Evolutionary conservation across 306 rosid species (phyloP).

Genomic region (Lablab purpureus): DNA sequence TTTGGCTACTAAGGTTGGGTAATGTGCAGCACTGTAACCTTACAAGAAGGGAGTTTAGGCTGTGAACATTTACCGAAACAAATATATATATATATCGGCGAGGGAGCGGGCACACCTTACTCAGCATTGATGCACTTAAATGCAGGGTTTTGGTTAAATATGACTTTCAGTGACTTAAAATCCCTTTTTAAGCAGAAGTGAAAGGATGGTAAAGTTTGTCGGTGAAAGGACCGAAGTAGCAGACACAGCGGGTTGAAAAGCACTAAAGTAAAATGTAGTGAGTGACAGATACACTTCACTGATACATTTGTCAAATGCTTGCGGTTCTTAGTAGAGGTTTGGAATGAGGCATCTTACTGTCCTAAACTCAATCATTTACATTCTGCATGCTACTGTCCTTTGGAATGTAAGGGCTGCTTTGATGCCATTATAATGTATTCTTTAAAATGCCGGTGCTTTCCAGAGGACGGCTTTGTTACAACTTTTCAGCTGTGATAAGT

Average conservation of each 20-base stretch:
- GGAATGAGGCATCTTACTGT: constrained; percentile 6
- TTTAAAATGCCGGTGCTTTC: background rate
- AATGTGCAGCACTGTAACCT: constrained; percentile 10
- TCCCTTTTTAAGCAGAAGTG: background rate
- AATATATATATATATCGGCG: background rate
- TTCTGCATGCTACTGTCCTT: constrained; percentile 8
- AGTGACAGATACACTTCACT: constrained; percentile 25
- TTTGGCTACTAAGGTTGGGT: constrained; percentile 71
- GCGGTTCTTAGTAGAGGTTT: constrained; percentile 16
- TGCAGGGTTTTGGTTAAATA: constrained; percentile 24
- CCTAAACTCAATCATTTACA: too few relatives aligned
- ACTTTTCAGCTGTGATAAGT: background rate
- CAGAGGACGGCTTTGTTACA: background rate
- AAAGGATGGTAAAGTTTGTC: constrained; percentile 13
- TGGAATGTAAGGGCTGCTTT: background rate
- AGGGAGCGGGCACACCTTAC: constrained; percentile 21
- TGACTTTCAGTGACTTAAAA: constrained; percentile 28
- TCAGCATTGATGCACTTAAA: constrained; percentile 14
- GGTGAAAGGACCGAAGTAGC: constrained; percentile 17
- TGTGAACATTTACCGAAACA: background rate
- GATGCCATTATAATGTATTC: background rate
- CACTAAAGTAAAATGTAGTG: background rate
- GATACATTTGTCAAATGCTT: constrained; percentile 9
- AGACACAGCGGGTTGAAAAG: background rate
- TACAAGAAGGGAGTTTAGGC: constrained; percentile 23